Evolutionary conservation across 1,139 yeast species (phyloP), one percentile per base, ranked within the genome.

Genomic region (Geotrichum reessii): DNA sequence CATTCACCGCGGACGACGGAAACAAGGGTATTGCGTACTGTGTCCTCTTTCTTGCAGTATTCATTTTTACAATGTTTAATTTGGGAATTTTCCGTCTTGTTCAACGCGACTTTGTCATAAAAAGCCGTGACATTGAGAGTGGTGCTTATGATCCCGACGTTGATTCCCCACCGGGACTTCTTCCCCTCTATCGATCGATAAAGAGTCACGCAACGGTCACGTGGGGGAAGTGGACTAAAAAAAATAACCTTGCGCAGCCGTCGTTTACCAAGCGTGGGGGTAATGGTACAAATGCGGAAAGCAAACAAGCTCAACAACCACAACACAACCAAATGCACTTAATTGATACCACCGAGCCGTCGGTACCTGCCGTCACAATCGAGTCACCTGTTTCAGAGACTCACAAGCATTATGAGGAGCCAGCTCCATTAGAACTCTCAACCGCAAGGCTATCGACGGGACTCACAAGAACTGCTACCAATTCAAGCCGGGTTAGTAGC

Each of bases 11-110:
- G 0, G 80, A 71, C 1, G 83, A 88, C 63, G 89, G 90, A 37
- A 81, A 82, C 60, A 81, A 81, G 65, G 98, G 98, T 14, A 88
- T 87, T 37, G 96, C 97, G 0, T 90, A 87, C 71, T 86, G 89
- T 22, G 86, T 92, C 69, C 85, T 92, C 52, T 89, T 85, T 67
- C 76, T 87, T 59, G 87, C 91, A 4, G 78, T 86, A 42, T 93
- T 88, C 69, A 76, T 86, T 46, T 71, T 88, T 25, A 78, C 81
- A 65, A 86, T 89, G 64, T 92, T 91, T 73, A 86, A 87, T 64
- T 71, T 86, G 50, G 97, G 97, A 1, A 81, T 91, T 2, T 86
- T 83, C 70, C 77, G 83, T 61, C 72, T 90, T 59, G 78, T 90
- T n/a, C 86, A 83, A 56, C 74, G 82, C 72, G 97, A 91, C 70